Base-by-base conservation (phyloP, 129 eudicot species). In the Logfia minima region DNA sequence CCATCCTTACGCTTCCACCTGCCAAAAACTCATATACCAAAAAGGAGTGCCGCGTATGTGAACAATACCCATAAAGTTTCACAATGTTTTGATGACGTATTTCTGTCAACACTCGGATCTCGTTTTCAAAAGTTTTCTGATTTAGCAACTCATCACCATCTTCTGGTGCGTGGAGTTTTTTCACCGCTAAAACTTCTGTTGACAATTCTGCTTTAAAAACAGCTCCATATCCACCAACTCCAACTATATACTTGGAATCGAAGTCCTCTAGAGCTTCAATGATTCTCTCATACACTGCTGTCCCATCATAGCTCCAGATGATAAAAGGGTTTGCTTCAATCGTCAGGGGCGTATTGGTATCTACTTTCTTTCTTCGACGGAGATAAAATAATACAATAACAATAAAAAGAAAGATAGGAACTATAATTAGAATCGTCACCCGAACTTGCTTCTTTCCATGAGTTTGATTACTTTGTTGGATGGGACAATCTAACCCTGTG, bases 231-330 rank as follows among this genome's bases (percentile, higher is more conserved):
- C 75, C 84, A 66, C 86, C 86, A 17, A 8, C 65, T 11, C 89
- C 86, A 58, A 86, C 23, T 17, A 72, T 66, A 68, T 79, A 55
- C 26, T 67, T 71, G 3, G 80, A 19, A 18, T 71, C 48, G 9
- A 86, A 86, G 21, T 72, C 67, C 26, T 80, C 83, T 32, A 82
- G 69, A 37, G 89, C 86, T 76, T 76, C 76, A 4, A 86, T 11
- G 8, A 86, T 83, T 13, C 75, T 76, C 37, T 76, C 80, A 23
- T 82, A 76, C 22, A 72, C 78, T 56, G 72, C 7, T 7, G 80
- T 86, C 43, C 86, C 89, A 63, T 83, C 85, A 72, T 76, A 83
- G 37, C 77, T 77, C 83, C 84, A 79, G 52, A 83, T 62, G 0
- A 48, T 8, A 64, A 83, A 66, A 18, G 51, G 52, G 51, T 66